phyloP scores from a whole-genome alignment of 2,329 filamentous ascomycete genomes.

The Phaeophleospora eucalypticola region DNA sequence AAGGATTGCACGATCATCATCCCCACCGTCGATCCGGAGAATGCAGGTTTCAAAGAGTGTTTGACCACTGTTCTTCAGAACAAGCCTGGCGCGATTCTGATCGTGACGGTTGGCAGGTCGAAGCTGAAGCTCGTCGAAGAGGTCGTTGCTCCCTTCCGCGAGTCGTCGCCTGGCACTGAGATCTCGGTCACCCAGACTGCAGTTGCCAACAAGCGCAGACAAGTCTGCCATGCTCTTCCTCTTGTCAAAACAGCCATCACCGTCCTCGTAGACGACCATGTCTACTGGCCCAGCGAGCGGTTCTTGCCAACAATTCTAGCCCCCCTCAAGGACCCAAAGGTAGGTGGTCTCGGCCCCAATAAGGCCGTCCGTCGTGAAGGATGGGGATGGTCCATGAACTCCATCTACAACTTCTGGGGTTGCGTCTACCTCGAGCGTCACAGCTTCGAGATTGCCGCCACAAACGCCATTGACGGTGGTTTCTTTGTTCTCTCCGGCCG shows the following conservation, averaged over 20 bases:
- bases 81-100: slow-evolving; percentile 19
- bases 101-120: slow-evolving; percentile 27
- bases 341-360: slow-evolving; percentile 55
- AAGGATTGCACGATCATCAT: slow-evolving; percentile 31
- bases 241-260: slow-evolving; percentile 28
- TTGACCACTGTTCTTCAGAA: slow-evolving; percentile 29
- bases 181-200: slow-evolving; percentile 30
- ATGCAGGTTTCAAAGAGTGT: slow-evolving; percentile 29
- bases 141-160: neutral
- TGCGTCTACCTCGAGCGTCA: slow-evolving; percentile 58
- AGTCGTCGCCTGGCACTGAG: slow-evolving; percentile 9
- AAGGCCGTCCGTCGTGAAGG: slow-evolving; percentile 50
- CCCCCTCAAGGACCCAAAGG: slow-evolving; percentile 40
- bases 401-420: slow-evolving; percentile 53
- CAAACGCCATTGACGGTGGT: slow-evolving; percentile 55
- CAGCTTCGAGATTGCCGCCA: slow-evolving; percentile 58
- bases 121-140: slow-evolving; percentile 22
- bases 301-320: slow-evolving; percentile 33
- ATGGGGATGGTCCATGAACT: slow-evolving; percentile 17
- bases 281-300: slow-evolving; percentile 28
- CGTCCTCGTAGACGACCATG: slow-evolving; percentile 36
- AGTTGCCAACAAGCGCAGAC: slow-evolving; percentile 33
- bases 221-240: slow-evolving; percentile 31
- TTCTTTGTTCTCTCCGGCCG: slow-evolving; percentile 57
- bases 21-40: slow-evolving; percentile 27